Percentiles rank a stretch among this genome's conserved stretches.
Evolutionary conservation across 1,139 yeast genomes (phyloP).

Genomic region (Williopsis jadinii): DNA sequence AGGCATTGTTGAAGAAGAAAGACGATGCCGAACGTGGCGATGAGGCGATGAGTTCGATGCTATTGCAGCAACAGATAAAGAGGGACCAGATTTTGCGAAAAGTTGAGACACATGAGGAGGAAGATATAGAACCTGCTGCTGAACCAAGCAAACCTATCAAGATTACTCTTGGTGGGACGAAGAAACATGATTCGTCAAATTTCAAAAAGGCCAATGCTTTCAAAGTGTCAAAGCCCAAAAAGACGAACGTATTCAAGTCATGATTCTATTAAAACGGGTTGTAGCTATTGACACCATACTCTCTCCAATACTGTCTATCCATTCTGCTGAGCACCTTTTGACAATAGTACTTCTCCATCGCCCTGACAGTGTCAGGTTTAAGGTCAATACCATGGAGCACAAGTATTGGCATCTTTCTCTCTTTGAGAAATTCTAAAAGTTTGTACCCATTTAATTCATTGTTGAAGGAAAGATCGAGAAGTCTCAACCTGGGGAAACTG

Average conservation of each 20-base stretch:
- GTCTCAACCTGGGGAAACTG: conserved; percentile 5
- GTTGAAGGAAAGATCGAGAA: conserved; percentile 20
- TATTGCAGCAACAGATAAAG: conserved; percentile 48
- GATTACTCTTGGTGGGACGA: conserved; percentile 12
- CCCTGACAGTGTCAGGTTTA: conserved; percentile 11
- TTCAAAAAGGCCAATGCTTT: conserved; percentile 4
- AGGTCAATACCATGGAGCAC: conserved; percentile 18
- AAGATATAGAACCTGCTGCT: conserved; percentile 14
- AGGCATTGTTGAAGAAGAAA: conserved; percentile 30
- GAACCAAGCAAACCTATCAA: conserved; percentile 14
- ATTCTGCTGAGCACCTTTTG: conserved; percentile 15
- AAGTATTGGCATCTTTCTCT: conserved; percentile 8
- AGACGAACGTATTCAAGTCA: conserved; percentile 6
- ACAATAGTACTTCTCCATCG: conserved; percentile 12
- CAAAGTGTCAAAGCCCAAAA: conserved; percentile 3
- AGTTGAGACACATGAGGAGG: conserved; percentile 12
- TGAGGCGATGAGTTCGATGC: conserved; percentile 33
- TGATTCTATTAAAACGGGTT: conserved; percentile 12
- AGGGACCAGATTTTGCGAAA: conserved; percentile 29
- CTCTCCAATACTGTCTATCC: conserved; percentile 17
- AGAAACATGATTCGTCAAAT: conserved; percentile 3
- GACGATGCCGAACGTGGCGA: conserved; percentile 37
- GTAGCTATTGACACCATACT: conserved; percentile 18
- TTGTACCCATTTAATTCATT: conserved; percentile 17
- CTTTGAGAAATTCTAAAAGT: conserved; percentile 15